A percentile compares a stretch with the other conserved stretches of the same genome.
These are phyloP conservation scores for Solanum peruvianum DNA, from an alignment of 257 asterid species.

Conservation along the genomic window DNA sequence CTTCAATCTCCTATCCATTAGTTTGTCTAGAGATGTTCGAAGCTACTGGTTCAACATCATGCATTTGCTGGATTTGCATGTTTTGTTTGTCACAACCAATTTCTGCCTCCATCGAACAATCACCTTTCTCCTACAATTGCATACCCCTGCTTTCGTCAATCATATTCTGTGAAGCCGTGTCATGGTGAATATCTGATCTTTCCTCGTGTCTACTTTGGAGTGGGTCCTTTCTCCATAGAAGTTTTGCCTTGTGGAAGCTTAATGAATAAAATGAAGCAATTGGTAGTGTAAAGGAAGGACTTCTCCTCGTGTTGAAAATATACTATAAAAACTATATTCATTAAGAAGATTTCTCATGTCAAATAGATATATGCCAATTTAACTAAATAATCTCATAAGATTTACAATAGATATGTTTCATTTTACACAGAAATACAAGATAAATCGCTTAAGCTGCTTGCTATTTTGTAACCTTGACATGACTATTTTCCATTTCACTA, in stretches of 20 bases:
- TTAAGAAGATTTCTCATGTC: background rate
- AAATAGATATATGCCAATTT: background rate
- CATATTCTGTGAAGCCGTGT: background rate
- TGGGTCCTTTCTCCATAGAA: background rate
- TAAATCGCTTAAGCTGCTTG: background rate
- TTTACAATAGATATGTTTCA: background rate
- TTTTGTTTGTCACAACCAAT: background rate
- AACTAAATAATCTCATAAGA: background rate
- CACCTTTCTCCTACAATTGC: background rate
- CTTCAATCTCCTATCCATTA: background rate
- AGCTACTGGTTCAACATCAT: background rate
- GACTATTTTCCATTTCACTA: background rate
- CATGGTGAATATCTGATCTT: background rate
- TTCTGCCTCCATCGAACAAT: background rate
- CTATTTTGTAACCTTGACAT: background rate
- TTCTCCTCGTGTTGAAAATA: background rate
- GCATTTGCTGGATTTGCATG: background rate
- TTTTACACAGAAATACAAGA: background rate
- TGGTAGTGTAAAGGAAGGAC: background rate
- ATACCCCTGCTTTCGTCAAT: background rate
- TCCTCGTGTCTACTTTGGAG: background rate
- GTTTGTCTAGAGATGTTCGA: background rate
- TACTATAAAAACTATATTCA: background rate
- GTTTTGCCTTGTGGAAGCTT: background rate
- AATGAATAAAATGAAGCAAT: background rate